phyloP scores from a whole-genome alignment of 1,284 basidiomycete species.

The Melampsora americana region DNA sequence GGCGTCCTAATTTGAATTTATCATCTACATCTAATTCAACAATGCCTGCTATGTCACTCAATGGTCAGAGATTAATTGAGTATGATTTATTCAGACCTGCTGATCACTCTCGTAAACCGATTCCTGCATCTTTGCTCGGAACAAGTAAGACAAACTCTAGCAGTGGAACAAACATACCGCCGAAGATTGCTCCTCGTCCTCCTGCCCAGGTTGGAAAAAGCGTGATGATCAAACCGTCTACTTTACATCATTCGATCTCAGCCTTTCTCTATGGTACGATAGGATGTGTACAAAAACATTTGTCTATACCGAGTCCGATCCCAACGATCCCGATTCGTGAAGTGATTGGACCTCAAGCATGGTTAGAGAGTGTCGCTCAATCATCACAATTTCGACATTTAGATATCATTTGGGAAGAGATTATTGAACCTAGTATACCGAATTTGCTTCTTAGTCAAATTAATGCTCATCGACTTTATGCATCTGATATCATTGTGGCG shows the following conservation, averaged over 20 bases:
- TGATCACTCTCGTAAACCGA: not conserved
- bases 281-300: constrained; percentile 12
- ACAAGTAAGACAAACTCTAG: not conserved
- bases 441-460: constrained; percentile 17
- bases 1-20: not conserved
- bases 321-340: not conserved
- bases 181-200: not conserved
- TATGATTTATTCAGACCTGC: not conserved
- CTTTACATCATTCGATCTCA: constrained; percentile 23
- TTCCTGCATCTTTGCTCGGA: not conserved
- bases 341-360: not conserved
- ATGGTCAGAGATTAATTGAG: not conserved
- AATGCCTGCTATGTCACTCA: not conserved
- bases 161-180: not conserved
- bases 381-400: constrained; percentile 27
- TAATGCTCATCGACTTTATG: constrained; percentile 30
- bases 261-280: constrained; percentile 34
- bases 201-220: not conserved
- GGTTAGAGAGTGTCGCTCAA: not conserved
- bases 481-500: constrained; percentile 15
- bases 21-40: not conserved
- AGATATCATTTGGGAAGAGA: constrained; percentile 31
- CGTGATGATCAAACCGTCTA: not conserved
- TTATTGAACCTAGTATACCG: constrained; percentile 24
- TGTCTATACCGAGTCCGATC: not conserved